These are phyloP conservation scores for Dactylellina parvicollis DNA, from an alignment of 2,329 filamentous ascomycete genomes.

Conservation along the genomic window DNA sequence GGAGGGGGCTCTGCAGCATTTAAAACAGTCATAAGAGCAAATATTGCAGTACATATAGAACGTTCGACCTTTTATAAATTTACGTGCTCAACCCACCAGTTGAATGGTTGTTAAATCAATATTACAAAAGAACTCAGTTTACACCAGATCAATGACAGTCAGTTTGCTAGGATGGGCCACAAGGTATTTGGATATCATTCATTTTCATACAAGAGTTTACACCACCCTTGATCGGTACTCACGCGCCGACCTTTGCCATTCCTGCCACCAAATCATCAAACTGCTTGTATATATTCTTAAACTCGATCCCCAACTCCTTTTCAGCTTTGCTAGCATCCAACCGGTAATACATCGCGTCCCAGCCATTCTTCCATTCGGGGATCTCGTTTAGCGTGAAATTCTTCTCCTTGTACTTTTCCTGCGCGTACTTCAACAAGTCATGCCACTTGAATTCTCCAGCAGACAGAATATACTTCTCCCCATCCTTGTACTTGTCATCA, in stretches of 20 bases:
- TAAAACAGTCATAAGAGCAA: constrained; percentile 14
- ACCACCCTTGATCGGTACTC: no score
- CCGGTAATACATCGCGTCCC: constrained; percentile 19
- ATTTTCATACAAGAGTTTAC: no score
- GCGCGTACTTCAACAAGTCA: constrained; percentile 36
- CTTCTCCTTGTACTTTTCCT: constrained; percentile 37
- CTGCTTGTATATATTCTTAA: constrained; percentile 41
- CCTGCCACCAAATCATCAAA: constrained; percentile 38
- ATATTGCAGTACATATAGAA: background rate
- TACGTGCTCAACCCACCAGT: background rate
- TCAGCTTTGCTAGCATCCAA: constrained; percentile 48
- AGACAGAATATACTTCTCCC: constrained; percentile 32
- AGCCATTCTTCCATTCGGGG: constrained; percentile 37
- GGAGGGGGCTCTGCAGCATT: constrained; percentile 15
- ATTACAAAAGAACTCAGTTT: no score
- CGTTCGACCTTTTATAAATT: background rate
- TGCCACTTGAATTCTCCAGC: constrained; percentile 51
- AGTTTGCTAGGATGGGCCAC: no score
- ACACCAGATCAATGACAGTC: no score
- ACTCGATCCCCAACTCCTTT: constrained; percentile 45
- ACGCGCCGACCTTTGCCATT: background rate
- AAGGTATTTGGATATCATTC: no score
- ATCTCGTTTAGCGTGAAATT: constrained; percentile 33
- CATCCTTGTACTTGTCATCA: constrained; percentile 34
- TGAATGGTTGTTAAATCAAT: no score